A percentile compares a stretch with the other conserved stretches of the same genome.
phyloP scores from a whole-genome alignment of 768 basidiomycete genomes.

The Rhodosporidiobolus sp. region DNA sequence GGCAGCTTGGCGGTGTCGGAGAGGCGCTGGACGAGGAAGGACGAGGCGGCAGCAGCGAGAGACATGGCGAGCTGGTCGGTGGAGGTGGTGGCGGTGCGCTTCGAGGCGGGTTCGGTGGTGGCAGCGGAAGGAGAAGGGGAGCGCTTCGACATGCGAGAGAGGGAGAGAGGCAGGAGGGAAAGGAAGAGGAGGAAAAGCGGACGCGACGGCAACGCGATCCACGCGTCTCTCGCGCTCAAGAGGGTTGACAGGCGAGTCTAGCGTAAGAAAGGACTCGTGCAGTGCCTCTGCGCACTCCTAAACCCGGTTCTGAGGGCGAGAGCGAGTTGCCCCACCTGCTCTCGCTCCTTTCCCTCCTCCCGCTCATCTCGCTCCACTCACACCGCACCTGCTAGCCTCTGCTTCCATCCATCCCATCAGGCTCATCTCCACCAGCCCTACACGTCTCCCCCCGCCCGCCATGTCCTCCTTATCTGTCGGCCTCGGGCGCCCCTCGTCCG shows the following conservation, averaged over 20 bases:
- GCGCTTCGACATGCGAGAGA: slow-evolving; percentile 26
- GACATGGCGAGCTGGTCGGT: neutral
- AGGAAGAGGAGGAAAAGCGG: neutral
- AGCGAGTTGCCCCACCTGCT: no score
- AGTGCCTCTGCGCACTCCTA: no score
- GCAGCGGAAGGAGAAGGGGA: slow-evolving; percentile 3
- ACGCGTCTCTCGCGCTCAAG: no score
- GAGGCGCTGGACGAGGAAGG: slow-evolving; percentile 63
- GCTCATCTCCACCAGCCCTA: neutral
- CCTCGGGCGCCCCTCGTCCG: slow-evolving; percentile 4
- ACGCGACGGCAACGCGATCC: neutral
- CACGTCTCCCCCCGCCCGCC: neutral
- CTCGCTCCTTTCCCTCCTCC: no score
- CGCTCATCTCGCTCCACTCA: neutral
- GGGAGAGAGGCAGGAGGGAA: neutral
- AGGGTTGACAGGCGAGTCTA: no score
- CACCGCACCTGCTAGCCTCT: neutral
- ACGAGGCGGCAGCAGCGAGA: slow-evolving; percentile 7
- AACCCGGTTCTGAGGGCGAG: no score
- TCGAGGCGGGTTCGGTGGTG: neutral
- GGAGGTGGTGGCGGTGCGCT: slow-evolving; percentile 1
- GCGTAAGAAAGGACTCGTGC: no score
- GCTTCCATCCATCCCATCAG: neutral
- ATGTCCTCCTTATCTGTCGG: neutral
- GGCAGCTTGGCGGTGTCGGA: slow-evolving; percentile 79